Conservation (phyloP, 1,284 basidiomycete genomes). For the Trametes sp. region DNA sequence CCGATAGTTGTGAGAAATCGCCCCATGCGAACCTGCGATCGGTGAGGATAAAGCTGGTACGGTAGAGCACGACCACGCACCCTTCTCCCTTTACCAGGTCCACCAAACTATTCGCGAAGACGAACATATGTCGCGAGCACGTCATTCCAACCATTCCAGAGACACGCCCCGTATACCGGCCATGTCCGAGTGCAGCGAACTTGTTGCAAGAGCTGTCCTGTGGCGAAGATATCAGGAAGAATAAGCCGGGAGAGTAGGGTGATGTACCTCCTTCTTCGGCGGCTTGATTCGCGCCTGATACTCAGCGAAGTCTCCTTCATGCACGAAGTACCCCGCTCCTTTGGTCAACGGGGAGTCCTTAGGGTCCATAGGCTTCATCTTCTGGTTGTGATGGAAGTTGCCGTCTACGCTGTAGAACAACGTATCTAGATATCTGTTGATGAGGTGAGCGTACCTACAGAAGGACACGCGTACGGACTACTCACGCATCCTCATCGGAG, state of each 20-base stretch:
- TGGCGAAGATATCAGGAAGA: neutral
- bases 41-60: neutral
- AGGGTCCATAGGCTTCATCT: conserved; percentile 20
- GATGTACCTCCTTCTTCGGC: conserved; percentile 1
- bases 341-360: conserved; percentile 16
- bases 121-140: conserved; percentile 15
- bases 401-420: conserved; percentile 17
- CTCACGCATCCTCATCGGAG: neutral
- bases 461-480: neutral
- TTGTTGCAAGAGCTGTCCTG: conserved; percentile 9
- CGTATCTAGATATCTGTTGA: conserved; percentile 18
- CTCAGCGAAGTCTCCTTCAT: conserved; percentile 15
- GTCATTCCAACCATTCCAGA: conserved; percentile 7
- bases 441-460: neutral
- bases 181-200: conserved; percentile 15
- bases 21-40: neutral
- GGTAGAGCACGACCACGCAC: neutral
- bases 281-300: neutral
- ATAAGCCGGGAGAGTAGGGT: neutral
- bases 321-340: conserved; percentile 8
- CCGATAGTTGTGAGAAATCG: neutral
- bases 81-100: conserved; percentile 5
- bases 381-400: conserved; percentile 26
- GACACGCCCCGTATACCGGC: conserved; percentile 4
- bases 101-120: neutral